Evolutionary conservation across 768 basidiomycete genomes (phyloP), one percentile per base, ranked within the genome.

Genomic region (Mycena latifolia): DNA sequence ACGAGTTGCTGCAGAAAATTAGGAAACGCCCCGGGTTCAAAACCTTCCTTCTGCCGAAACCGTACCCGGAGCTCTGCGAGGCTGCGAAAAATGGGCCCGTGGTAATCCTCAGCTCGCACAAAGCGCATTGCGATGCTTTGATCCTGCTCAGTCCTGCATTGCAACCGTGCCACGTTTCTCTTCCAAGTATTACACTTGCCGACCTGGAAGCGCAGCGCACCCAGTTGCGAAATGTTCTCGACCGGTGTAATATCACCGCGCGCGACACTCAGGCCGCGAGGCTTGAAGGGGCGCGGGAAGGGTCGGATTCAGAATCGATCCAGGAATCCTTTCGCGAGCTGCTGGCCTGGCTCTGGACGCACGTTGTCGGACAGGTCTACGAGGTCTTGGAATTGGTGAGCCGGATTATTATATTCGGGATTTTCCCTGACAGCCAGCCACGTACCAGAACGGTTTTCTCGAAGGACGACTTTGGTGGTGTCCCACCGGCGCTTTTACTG

Each of bases 381-480:
- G 5, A 59, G 24, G 31, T 20, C 8, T 31, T 59, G 18, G 25
- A 47, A 50, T 35, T 12, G 47, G 57, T 59, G 25, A 18, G 31
- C 12, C n/a, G n/a, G n/a, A n/a, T n/a, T n/a, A n/a, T n/a, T n/a
- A n/a, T n/a, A n/a, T n/a, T n/a, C n/a, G n/a, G n/a, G n/a, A n/a
- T n/a, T n/a, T n/a, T n/a, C n/a, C n/a, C n/a, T n/a, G n/a, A n/a
- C n/a, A n/a, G n/a, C n/a, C n/a, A n/a, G n/a, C n/a, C n/a, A n/a
- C n/a, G 5, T 43, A 2, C 6, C n/a, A 59, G 57, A 12, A 50
- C 37, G 31, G 20, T n/a, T 22, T 31, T 18, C 14, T 7, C 17
- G 31, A 37, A 25, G 47, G 57, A 6, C 11, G 47, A 24, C 24
- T 59, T 17, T 59, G 57, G 57, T 59, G 57, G 57, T 50, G 46